A percentile compares a stretch with the other conserved stretches of the same genome.
phyloP scores from a whole-genome alignment of 345 rosid genomes.

The Eucalyptus regnans region DNA sequence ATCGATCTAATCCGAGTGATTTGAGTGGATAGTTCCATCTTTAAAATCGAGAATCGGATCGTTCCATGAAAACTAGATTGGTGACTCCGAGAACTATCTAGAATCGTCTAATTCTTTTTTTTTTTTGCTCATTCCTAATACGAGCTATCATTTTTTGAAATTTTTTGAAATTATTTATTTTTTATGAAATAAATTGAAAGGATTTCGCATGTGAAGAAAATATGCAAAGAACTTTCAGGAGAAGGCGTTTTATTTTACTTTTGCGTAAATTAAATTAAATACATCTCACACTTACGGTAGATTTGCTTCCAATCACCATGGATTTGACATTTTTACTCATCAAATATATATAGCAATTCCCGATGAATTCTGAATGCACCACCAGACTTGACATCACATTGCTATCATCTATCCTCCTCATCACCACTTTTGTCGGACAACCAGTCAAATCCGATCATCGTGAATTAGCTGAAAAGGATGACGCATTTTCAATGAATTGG shows the following conservation, averaged over 20 bases:
- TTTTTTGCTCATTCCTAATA: fast-evolving
- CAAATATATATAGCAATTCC: not conserved
- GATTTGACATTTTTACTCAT: not conserved
- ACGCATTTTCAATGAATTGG: not conserved
- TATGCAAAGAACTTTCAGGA: not conserved
- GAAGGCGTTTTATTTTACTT: not conserved
- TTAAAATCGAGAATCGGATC: fast-evolving
- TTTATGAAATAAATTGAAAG: not conserved
- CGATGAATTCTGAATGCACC: not conserved
- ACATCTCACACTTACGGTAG: not conserved
- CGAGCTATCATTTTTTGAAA: fast-evolving
- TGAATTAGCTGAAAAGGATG: not conserved
- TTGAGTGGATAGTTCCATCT: fast-evolving
- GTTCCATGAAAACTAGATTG: fast-evolving
- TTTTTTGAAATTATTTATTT: not conserved
- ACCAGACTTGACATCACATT: not conserved
- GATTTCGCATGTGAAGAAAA: not conserved
- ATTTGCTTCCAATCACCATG: not conserved
- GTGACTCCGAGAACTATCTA: fast-evolving
- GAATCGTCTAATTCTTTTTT: fast-evolving
- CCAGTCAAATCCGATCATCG: not conserved
- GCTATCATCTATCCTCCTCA: too few relatives aligned
- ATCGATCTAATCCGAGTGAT: fast-evolving
- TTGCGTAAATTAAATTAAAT: not conserved
- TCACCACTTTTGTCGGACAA: not conserved